Evolutionary conservation across 2,329 filamentous ascomycete species (phyloP), one percentile per base, ranked within the genome.

Genomic region (Ramularia endophylla): DNA sequence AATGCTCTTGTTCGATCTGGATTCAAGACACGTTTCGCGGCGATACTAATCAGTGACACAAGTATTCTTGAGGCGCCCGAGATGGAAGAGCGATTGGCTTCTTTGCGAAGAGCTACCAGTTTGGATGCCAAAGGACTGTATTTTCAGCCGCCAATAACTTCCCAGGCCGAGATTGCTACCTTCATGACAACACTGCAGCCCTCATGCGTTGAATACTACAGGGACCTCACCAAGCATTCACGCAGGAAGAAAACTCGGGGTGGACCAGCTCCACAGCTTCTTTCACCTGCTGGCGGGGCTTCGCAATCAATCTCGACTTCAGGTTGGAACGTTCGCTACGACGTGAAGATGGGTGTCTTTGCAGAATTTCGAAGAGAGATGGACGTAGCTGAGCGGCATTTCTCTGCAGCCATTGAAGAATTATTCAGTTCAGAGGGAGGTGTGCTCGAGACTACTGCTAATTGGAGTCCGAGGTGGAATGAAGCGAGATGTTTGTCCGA

Each of bases 341-440:
- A 98, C 58, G 88, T 94, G 68, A 98, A 98, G 62, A 75, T 89
- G 13, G 90, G 83, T 5, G 73, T 95, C 0, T 86, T 97, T 58
- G 87, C 89, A 19, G 90, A 97, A 59, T 95, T 94, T 52, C 79
- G 92, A 7, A 86, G 94, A 59, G 92, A 97, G 61, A 86, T 90
- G 74, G 90, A 95, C 58, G 81, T 80, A 16, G 88, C 92, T 1
- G 73, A 87, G 56, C 79, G 88, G 31, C 88, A 87, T 39, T 95
- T 89, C 54, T 87, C 92, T 58, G 82, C 83, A 61, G 87, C 88
- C 3, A 89, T 97, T 52, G 87, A 94, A 38, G 80, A 78, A 16
- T 66, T 98, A 8, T 78, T 97, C 48, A 83, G 85, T 13, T 72
- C 82, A 19, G 90, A 95, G 46, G 57, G 56, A 16, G 69, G 69